These are phyloP conservation scores for Cyclanthera cordifolia DNA, from an alignment of 306 rosid species.

Conservation along the genomic window DNA sequence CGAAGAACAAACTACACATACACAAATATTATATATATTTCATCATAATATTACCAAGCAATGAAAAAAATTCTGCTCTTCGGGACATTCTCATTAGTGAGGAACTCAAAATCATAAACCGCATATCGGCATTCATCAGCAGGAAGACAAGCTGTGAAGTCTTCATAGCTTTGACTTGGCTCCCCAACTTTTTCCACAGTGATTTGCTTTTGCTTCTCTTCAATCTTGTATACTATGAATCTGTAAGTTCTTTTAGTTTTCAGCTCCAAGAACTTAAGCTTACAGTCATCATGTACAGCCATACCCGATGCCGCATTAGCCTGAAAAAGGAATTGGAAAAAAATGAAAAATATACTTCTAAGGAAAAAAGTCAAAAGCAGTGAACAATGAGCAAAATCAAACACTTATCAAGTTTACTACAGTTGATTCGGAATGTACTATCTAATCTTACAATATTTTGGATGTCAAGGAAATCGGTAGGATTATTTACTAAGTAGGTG, in stretches of 20 bases:
- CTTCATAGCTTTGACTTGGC: slow-evolving; percentile 50
- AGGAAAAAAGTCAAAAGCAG: not conserved
- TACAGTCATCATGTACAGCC: slow-evolving; percentile 76
- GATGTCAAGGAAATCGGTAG: no score
- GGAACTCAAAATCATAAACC: slow-evolving; percentile 57
- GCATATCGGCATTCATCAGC: slow-evolving; percentile 67
- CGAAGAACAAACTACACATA: not conserved
- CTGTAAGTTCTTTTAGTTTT: slow-evolving; percentile 61
- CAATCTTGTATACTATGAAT: slow-evolving; percentile 54
- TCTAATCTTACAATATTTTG: no score
- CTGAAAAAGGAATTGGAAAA: slow-evolving; percentile 12
- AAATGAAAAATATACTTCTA: not conserved
- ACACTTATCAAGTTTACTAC: not conserved
- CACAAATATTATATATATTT: not conserved
- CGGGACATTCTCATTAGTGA: slow-evolving; percentile 55
- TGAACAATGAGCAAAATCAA: not conserved
- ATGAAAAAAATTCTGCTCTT: slow-evolving; percentile 73
- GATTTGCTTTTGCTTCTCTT: slow-evolving; percentile 56
- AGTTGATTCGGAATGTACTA: no score
- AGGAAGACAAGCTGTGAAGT: slow-evolving; percentile 44
- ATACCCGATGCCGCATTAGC: slow-evolving; percentile 66
- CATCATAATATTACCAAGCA: slow-evolving; percentile 40
- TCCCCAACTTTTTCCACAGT: slow-evolving; percentile 61
- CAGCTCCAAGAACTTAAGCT: slow-evolving; percentile 60
- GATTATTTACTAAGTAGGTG: no score